Percentiles rank a stretch among this genome's conserved stretches.
These are phyloP conservation scores for Spergularia marina DNA, from an alignment of 148 eudicot genomes.

Conservation along the genomic window DNA sequence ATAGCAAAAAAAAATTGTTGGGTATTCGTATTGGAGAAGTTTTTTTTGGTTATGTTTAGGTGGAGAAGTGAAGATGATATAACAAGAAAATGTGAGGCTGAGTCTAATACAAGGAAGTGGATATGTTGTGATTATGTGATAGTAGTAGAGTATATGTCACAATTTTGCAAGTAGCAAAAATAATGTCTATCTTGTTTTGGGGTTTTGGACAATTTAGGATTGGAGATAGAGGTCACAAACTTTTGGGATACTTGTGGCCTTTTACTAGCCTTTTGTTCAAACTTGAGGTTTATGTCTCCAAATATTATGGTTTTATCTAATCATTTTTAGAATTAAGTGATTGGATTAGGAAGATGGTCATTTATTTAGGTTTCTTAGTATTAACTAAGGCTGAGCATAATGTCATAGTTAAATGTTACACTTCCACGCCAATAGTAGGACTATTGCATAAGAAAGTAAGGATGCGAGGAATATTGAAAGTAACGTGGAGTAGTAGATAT, in stretches of 20 bases:
- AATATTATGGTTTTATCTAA: background rate
- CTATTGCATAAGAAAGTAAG: too few relatives aligned
- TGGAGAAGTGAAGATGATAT: background rate
- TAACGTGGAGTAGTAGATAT: too few relatives aligned
- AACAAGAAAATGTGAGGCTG: slow-evolving; percentile 22
- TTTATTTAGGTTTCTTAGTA: too few relatives aligned
- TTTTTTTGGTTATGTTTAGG: background rate
- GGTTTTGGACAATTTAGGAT: background rate
- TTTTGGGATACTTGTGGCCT: slow-evolving; percentile 17
- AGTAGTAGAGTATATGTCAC: background rate
- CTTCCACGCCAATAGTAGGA: too few relatives aligned
- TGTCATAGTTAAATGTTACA: too few relatives aligned
- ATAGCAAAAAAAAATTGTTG: too few relatives aligned
- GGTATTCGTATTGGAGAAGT: too few relatives aligned
- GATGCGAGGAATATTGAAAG: too few relatives aligned
- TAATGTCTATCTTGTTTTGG: background rate
- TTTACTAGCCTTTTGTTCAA: slow-evolving; percentile 16
- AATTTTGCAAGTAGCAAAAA: slow-evolving; percentile 1
- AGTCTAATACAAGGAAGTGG: slow-evolving; percentile 10
- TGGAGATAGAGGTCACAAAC: background rate
- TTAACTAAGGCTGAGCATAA: too few relatives aligned
- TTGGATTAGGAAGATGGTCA: too few relatives aligned
- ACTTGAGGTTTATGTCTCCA: background rate
- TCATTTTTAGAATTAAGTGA: background rate
- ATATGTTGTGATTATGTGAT: background rate